These are phyloP conservation scores for Stereum hirsutum DNA, from an alignment of 1,284 basidiomycete species.

Conservation along the genomic window DNA sequence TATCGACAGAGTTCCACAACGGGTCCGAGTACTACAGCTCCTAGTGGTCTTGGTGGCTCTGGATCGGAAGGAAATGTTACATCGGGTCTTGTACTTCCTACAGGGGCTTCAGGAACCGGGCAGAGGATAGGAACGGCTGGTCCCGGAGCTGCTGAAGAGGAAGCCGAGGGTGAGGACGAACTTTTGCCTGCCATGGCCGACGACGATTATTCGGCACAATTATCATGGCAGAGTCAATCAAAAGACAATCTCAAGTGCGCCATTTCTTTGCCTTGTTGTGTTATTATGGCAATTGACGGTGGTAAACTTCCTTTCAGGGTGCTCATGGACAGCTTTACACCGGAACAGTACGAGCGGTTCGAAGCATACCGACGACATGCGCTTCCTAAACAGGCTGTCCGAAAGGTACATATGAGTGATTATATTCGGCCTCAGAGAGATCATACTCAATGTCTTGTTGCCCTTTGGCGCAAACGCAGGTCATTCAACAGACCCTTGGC, in stretches of 20 bases:
- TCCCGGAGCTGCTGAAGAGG: slow-evolving; percentile 22
- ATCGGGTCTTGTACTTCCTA: no score
- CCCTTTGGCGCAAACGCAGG: slow-evolving; percentile 27
- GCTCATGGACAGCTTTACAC: slow-evolving; percentile 80
- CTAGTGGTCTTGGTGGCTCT: no score
- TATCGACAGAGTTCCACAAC: no score
- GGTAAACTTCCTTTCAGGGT: slow-evolving; percentile 36
- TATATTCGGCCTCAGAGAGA: neutral
- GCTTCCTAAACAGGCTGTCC: slow-evolving; percentile 73
- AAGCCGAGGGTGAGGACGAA: slow-evolving; percentile 66
- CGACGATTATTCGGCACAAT: slow-evolving; percentile 73
- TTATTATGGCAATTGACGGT: neutral
- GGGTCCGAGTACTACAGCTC: no score
- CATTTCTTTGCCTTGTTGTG: neutral
- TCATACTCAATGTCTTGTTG: neutral
- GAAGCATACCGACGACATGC: slow-evolving; percentile 82
- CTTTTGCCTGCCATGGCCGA: slow-evolving; percentile 75
- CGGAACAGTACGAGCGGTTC: slow-evolving; percentile 81
- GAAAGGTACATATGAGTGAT: slow-evolving; percentile 43
- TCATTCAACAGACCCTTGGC: slow-evolving; percentile 79
- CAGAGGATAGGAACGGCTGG: slow-evolving; percentile 16
- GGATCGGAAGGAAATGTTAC: no score
- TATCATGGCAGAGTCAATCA: slow-evolving; percentile 73
- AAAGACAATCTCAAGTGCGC: slow-evolving; percentile 75
- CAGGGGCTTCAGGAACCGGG: no score